Base-by-base conservation (phyloP, 1,284 basidiomycete genomes). In the Ganoderma meredithae region DNA sequence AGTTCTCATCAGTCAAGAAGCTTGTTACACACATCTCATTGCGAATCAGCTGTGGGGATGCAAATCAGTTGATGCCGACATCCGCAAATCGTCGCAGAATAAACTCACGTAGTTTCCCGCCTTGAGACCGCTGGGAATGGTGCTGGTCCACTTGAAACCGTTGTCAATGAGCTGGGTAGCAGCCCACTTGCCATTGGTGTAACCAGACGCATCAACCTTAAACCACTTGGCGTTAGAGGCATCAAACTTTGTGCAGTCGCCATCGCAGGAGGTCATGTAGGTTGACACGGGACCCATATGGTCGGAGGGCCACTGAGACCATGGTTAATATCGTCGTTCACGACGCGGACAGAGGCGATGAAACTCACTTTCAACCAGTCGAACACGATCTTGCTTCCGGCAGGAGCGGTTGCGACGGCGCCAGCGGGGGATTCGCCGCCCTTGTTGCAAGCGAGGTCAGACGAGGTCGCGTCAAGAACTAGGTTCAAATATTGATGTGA, bases 221-320 rank as follows among this genome's bases (percentile, higher is more conserved):
- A 81, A 81, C 82, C 81, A 83, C 59, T 78, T 76, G 58, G 76
- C 77, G 47, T 76, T 73, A 61, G 77, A 75, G 36, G 79, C 72
- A 63, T 80, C 77, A 65, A 81, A 80, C 3, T 60, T 75, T n/a
- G 73, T 71, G 72, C 82, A 82, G 65, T 79, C 76, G 9, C 76
- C 78, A 31, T 79, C 74, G 74, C 81, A 83, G 25, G 77, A 75
- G 6, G 81, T 76, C 76, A 83, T 82, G 73, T 82, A 82, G 47
- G 78, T 79, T 43, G 77, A 75, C 10, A 82, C 78, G 31, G 80
- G 79, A 22, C 81, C 81, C 73, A 80, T 56, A 60, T 79, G 78
- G 59, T 78, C 78, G 64, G 44, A 22, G 33, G 71, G 71, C 71
- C 65, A 72, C 67, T 71, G 36, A 6, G 27, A 22, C 58, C 15